These are phyloP conservation scores for Mitragyna speciosa DNA, from an alignment of 257 asterid genomes.

Conservation along the genomic window DNA sequence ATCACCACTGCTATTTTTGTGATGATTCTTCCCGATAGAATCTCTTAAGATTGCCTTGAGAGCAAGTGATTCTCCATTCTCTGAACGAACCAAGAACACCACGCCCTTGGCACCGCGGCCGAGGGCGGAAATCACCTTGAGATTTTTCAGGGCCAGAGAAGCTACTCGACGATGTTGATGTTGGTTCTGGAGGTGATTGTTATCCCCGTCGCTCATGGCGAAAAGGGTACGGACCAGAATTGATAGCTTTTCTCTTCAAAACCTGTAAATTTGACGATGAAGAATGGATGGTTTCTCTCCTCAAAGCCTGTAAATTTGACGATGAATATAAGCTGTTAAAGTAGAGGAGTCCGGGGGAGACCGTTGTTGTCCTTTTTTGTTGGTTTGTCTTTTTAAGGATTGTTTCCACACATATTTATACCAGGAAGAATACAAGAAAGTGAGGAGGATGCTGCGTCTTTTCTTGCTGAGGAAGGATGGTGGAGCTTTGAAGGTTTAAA, in stretches of 20 bases:
- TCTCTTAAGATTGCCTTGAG: slow-evolving; percentile 67
- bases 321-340: neutral
- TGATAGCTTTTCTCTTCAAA: neutral
- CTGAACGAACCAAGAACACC: slow-evolving; percentile 67
- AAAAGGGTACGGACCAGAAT: neutral
- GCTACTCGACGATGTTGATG: slow-evolving; percentile 6
- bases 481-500: neutral
- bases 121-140: slow-evolving; percentile 66
- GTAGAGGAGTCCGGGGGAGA: neutral
- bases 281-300: neutral
- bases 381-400: neutral
- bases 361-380: neutral
- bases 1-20: neutral
- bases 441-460: neutral
- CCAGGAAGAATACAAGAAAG: too few species aligned
- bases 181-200: neutral
- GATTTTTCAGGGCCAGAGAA: slow-evolving; percentile 40
- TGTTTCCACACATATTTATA: neutral
- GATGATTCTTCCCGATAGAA: slow-evolving; percentile 56
- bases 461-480: slow-evolving; percentile 24
- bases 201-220: slow-evolving; percentile 49
- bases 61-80: slow-evolving; percentile 58
- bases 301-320: neutral
- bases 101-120: slow-evolving; percentile 98
- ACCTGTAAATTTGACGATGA: neutral